A percentile compares a stretch with the other conserved stretches of the same genome.
Evolutionary conservation across 2,329 filamentous ascomycete genomes (phyloP).

Genomic region (Microdochium trichocladiopsis): DNA sequence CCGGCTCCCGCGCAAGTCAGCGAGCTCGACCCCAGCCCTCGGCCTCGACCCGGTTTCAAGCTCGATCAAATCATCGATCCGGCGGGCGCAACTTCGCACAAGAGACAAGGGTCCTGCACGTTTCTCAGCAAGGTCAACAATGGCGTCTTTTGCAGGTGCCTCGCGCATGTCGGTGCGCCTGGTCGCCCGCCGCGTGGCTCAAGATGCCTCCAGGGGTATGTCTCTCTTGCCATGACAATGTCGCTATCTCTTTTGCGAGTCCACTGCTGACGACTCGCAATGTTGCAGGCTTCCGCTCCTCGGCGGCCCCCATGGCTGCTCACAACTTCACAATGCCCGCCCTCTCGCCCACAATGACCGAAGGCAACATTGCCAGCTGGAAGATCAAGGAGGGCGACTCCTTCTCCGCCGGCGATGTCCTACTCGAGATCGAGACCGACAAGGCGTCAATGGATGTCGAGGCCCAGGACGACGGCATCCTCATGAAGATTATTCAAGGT

Average conservation of each 20-base stretch:
- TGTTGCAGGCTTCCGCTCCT: constrained; percentile 59
- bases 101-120: not conserved
- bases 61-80: too few species aligned
- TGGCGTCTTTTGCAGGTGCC: constrained; percentile 61
- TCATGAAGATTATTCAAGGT: constrained; percentile 72
- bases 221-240: constrained; percentile 6
- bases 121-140: constrained; percentile 23
- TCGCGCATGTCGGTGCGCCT: constrained; percentile 58
- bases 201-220: constrained; percentile 53
- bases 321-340: constrained; percentile 90
- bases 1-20: too few species aligned
- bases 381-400: constrained; percentile 81
- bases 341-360: constrained; percentile 88
- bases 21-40: too few species aligned
- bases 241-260: constrained; percentile 4
- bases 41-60: too few species aligned
- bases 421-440: constrained; percentile 89
- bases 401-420: constrained; percentile 76
- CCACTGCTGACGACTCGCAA: constrained; percentile 4
- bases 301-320: constrained; percentile 58
- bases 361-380: constrained; percentile 82
- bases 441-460: constrained; percentile 95
- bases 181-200: constrained; percentile 43
- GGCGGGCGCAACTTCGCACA: not conserved
- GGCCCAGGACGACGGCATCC: constrained; percentile 79